A percentile compares a stretch with the other conserved stretches of the same genome.
Conservation (phyloP, 1,284 basidiomycete species). For the Cutaneotrichosporon mucoides region DNA sequence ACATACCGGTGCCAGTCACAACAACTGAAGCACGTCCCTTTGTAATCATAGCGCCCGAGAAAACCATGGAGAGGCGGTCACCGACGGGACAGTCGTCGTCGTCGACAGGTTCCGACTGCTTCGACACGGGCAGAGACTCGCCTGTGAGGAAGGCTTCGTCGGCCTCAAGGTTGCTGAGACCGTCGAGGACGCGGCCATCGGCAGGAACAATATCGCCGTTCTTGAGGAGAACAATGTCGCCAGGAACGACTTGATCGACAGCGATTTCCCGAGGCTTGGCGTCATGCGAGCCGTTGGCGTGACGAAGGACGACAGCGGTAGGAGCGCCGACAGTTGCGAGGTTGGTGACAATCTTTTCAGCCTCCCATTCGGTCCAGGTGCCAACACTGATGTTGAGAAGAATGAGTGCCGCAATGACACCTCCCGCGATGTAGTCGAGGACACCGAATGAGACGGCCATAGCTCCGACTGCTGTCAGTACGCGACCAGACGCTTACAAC, state of each 20-base stretch:
- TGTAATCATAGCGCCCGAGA: slow-evolving; percentile 60
- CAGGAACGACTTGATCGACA: slow-evolving; percentile 60
- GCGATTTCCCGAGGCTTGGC: slow-evolving; percentile 44
- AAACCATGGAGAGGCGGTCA: slow-evolving; percentile 49
- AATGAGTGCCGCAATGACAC: slow-evolving; percentile 62
- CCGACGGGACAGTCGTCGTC: slow-evolving; percentile 54
- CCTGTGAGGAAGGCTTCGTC: slow-evolving; percentile 69
- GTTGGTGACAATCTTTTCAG: slow-evolving; percentile 51
- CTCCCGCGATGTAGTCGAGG: slow-evolving; percentile 61
- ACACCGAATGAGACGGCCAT: slow-evolving; percentile 64
- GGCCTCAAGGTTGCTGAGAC: slow-evolving; percentile 54
- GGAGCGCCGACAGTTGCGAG: slow-evolving; percentile 55
- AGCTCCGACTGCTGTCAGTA: slow-evolving; percentile 52
- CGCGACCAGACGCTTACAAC: slow-evolving; percentile 6
- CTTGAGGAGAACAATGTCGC: slow-evolving; percentile 59
- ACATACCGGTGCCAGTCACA: slow-evolving; percentile 62
- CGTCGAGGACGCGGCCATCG: slow-evolving; percentile 54
- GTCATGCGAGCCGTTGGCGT: slow-evolving; percentile 47
- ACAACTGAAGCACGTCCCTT: slow-evolving; percentile 63
- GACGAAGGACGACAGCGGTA: slow-evolving; percentile 59
- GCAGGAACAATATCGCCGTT: slow-evolving; percentile 62
- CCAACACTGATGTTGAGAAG: slow-evolving; percentile 55
- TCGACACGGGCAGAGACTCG: slow-evolving; percentile 63
- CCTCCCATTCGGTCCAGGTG: slow-evolving; percentile 50
- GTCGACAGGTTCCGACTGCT: slow-evolving; percentile 52